These are phyloP conservation scores for Exophiala oligosperma DNA, from an alignment of 2,329 filamentous ascomycete species.

Conservation along the genomic window DNA sequence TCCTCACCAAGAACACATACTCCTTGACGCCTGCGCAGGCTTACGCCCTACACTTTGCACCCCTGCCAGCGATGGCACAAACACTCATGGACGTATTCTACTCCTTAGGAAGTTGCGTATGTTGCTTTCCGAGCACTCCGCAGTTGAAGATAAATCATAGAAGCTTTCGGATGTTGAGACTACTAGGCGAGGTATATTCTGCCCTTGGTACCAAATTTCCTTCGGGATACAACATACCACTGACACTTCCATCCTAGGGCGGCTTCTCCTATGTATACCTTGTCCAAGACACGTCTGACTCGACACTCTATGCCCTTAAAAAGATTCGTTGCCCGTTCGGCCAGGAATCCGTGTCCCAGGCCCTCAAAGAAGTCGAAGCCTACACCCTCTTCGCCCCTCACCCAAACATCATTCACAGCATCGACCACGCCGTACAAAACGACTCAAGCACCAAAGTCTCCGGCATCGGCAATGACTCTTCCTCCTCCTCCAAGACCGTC, in stretches of 20 bases:
- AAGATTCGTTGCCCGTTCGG: conserved; percentile 99
- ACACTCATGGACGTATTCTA: conserved; percentile 86
- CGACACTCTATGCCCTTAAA: conserved; percentile 89
- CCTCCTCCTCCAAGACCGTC: conserved; percentile 80
- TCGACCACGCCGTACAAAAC: conserved; percentile 79
- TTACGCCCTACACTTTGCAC: conserved; percentile 2
- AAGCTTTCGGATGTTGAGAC: conserved; percentile 91
- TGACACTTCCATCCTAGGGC: conserved; percentile 56
- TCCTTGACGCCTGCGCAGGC: conserved; percentile 9
- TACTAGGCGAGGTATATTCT: conserved; percentile 78
- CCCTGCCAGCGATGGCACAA: conserved; percentile 64
- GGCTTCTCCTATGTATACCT: conserved; percentile 99
- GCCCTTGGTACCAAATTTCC: conserved; percentile 16
- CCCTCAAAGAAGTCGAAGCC: conserved; percentile 95
- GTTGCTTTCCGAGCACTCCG: conserved; percentile 91
- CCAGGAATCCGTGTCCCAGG: conserved; percentile 90
- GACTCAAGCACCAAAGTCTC: conserved; percentile 61
- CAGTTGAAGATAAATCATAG: conserved; percentile 93
- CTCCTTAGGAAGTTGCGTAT: conserved; percentile 90
- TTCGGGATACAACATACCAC: background rate
- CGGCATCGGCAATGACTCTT: conserved; percentile 49
- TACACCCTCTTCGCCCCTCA: conserved; percentile 85
- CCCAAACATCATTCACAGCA: conserved; percentile 79
- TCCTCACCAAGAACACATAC: background rate
- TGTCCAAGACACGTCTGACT: conserved; percentile 78